Conservation (phyloP, 1,284 basidiomycete genomes). For the Pseudozyma sp. region DNA sequence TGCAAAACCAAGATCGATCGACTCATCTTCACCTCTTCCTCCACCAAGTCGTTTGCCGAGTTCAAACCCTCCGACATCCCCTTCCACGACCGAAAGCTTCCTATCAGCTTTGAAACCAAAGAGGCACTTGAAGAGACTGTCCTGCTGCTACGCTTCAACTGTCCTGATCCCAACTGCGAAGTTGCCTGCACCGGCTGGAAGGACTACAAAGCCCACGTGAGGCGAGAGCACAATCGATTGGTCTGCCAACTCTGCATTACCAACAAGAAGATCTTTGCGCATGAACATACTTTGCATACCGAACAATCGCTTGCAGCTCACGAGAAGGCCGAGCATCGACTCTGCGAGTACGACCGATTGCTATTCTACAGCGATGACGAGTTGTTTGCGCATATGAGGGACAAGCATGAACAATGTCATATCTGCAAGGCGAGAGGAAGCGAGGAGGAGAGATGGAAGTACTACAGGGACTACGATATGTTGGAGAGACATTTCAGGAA, state of each 20-base stretch:
- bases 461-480: constrained; percentile 61
- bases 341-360: constrained; percentile 90
- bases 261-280: constrained; percentile 92
- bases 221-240: constrained; percentile 79
- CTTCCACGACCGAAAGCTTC: constrained; percentile 71
- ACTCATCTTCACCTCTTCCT: constrained; percentile 83
- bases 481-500: constrained; percentile 70
- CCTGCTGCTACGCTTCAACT: constrained; percentile 80
- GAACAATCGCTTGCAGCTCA: constrained; percentile 79
- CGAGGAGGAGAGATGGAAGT: constrained; percentile 63
- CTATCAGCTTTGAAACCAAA: constrained; percentile 86
- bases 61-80: constrained; percentile 60
- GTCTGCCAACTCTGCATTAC: constrained; percentile 86
- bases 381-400: constrained; percentile 92
- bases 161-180: constrained; percentile 74
- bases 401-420: constrained; percentile 95
- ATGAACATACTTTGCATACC: constrained; percentile 90
- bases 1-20: constrained; percentile 90
- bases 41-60: constrained; percentile 64
- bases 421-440: constrained; percentile 74
- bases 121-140: constrained; percentile 96
- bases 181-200: constrained; percentile 88
- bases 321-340: constrained; percentile 79
- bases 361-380: constrained; percentile 93
- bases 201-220: constrained; percentile 84